Conservation (phyloP, 768 basidiomycete genomes). For the Boletales sp. region DNA sequence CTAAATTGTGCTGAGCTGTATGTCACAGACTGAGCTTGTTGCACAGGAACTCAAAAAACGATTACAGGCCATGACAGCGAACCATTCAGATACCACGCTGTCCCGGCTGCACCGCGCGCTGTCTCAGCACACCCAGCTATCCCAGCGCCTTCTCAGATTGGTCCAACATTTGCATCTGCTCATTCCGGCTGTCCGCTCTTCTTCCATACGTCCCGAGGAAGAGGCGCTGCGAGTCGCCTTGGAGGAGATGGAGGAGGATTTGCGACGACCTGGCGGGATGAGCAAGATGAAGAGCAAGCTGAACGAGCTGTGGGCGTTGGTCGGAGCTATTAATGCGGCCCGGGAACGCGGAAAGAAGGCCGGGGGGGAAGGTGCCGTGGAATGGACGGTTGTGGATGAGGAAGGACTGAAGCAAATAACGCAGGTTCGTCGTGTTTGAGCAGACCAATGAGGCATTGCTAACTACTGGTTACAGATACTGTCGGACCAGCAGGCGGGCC, state of each 20-base stretch:
- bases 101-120: slow-evolving; percentile 63
- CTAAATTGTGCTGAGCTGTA: neutral
- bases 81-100: slow-evolving; percentile 63
- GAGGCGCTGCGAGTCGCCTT: slow-evolving; percentile 67
- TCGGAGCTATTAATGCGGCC: slow-evolving; percentile 65
- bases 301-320: slow-evolving; percentile 82
- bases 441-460: neutral
- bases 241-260: slow-evolving; percentile 73
- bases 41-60: slow-evolving; percentile 63
- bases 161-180: slow-evolving; percentile 77
- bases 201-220: slow-evolving; percentile 75
- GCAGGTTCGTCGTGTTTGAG: slow-evolving; percentile 45
- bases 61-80: slow-evolving; percentile 54
- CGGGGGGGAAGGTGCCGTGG: slow-evolving; percentile 40
- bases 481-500: slow-evolving; percentile 71
- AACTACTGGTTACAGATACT: slow-evolving; percentile 51
- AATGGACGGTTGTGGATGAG: slow-evolving; percentile 86
- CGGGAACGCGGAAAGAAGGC: slow-evolving; percentile 47
- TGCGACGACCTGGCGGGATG: slow-evolving; percentile 47
- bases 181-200: slow-evolving; percentile 71
- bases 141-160: slow-evolving; percentile 64
- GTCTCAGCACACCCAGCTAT: slow-evolving; percentile 63
- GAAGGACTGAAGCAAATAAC: slow-evolving; percentile 75
- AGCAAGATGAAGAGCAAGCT: slow-evolving; percentile 67
- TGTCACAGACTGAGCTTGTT: slow-evolving; percentile 5